Conservation (phyloP, 495 filamentous ascomycete species). For the Pyrenula massariospora region DNA sequence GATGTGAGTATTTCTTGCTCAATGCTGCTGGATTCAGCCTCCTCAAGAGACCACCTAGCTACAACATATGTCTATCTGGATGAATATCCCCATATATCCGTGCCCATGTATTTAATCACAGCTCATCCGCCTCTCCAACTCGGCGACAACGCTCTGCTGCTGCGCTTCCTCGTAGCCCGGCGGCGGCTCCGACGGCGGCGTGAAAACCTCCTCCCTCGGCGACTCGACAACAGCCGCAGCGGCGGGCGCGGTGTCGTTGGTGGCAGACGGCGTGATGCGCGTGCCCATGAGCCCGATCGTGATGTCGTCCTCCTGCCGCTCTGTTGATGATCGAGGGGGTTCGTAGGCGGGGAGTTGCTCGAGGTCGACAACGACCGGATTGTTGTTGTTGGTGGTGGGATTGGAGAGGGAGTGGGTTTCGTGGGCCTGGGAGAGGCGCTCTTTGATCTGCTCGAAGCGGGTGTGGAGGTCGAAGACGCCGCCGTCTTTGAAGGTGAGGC, state of each 20-base stretch:
- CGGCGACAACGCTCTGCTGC: constrained; percentile 57
- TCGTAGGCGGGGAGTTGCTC: constrained; percentile 78
- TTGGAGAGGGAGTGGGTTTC: constrained; percentile 37
- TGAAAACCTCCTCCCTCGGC: not conserved
- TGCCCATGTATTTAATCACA: too few species aligned
- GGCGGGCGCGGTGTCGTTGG: not conserved
- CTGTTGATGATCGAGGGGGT: too few species aligned
- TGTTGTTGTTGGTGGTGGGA: constrained; percentile 19
- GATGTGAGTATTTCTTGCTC: too few species aligned
- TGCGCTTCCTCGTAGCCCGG: constrained; percentile 92
- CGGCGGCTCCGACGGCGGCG: constrained; percentile 65
- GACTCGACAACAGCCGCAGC: constrained; percentile 1
- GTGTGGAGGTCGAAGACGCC: constrained; percentile 86
- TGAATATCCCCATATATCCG: too few species aligned
- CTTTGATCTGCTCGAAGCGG: constrained; percentile 74
- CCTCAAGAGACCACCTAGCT: too few species aligned
- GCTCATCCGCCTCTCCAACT: constrained; percentile 26
- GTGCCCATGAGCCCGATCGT: constrained; percentile 3
- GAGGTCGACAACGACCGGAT: constrained; percentile 42
- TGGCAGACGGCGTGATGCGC: not conserved
- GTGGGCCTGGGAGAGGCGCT: constrained; percentile 65
- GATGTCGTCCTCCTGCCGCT: constrained; percentile 25
- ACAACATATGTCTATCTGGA: too few species aligned
- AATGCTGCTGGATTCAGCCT: too few species aligned
- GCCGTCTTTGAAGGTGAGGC: constrained; percentile 86